Base-by-base conservation (phyloP, 164 flowering plant species). In the Stephania cephalantha region DNA sequence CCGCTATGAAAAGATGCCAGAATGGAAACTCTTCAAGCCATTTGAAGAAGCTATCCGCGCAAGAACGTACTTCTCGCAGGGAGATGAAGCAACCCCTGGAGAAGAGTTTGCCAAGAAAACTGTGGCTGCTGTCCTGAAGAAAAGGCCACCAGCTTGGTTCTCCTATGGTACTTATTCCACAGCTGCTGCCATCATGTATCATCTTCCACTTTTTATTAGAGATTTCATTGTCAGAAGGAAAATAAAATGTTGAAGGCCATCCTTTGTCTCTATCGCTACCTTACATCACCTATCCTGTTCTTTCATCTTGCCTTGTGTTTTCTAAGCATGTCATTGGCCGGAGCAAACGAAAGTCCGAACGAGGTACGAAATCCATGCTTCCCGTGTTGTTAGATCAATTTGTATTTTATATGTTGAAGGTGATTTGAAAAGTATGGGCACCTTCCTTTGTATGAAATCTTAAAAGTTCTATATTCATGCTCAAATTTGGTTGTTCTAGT, bases 141-240 rank as follows among this genome's bases (percentile, higher is more conserved):
- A 87, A 69, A 87, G 90, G 18, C 91, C 99, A 2, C 90, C 91
- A 1, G 85, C 94, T 53, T 93, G 97, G 99, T 91, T 90, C 83
- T 80, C 89, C 1, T 84, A 71, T 55, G 98, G 99, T 17, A 79
- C 67, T 7, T 81, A n/a, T 68, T 90, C 99, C 8, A 84, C 88
- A 3, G 6, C 81, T 1, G 68, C 77, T 76, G 81, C 86, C 7
- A 82, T 93, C 68, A 31, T 89, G 79, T 86, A 90, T 75, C 83
- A 91, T 79, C 71, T 95, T 68, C 97, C 98, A 9, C 71, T 90
- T 71, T 86, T 58, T 66, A 46, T 90, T 29, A 85, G 73, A 80
- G 97, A 90, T 81, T 88, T 82, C 50, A 13, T 93, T 35, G 20
- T 91, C 3, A 79, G 80, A 48, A 80, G 12, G 74, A 78, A 52